These are phyloP conservation scores for Pythium dissotocum DNA, from an alignment of 352 stramenopile genomes.

Conservation along the genomic window DNA sequence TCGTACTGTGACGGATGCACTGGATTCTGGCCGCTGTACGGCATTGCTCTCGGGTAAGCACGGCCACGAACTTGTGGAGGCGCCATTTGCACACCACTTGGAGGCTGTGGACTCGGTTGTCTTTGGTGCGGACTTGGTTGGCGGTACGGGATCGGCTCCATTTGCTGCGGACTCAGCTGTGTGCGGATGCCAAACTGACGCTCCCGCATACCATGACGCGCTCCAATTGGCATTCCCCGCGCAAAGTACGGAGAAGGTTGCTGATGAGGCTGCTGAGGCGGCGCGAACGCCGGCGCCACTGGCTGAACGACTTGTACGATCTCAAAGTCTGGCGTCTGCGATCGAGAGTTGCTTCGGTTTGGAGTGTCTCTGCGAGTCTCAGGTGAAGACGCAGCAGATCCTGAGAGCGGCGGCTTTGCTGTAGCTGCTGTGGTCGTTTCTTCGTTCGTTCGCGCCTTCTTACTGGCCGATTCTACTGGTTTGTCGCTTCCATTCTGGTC, in stretches of 20 bases:
- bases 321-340: constrained; percentile 8
- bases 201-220: not conserved
- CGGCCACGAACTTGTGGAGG: not conserved
- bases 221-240: not conserved
- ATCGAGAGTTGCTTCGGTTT: not conserved
- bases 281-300: not conserved
- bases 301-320: not conserved
- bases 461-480: not conserved
- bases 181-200: not conserved
- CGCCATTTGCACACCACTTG: not conserved
- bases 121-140: not conserved
- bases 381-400: not conserved
- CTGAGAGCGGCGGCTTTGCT: not conserved
- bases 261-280: not conserved
- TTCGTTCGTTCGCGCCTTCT: not conserved
- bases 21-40: not conserved
- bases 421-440: not conserved
- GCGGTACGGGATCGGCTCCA: not conserved
- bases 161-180: not conserved
- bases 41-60: not conserved
- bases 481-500: not conserved
- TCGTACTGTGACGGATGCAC: not conserved
- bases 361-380: not conserved
- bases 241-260: not conserved
- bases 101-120: not conserved